These are phyloP conservation scores for Nitzschia sp. DNA, from an alignment of 108 stramenopile species.

Conservation along the genomic window DNA sequence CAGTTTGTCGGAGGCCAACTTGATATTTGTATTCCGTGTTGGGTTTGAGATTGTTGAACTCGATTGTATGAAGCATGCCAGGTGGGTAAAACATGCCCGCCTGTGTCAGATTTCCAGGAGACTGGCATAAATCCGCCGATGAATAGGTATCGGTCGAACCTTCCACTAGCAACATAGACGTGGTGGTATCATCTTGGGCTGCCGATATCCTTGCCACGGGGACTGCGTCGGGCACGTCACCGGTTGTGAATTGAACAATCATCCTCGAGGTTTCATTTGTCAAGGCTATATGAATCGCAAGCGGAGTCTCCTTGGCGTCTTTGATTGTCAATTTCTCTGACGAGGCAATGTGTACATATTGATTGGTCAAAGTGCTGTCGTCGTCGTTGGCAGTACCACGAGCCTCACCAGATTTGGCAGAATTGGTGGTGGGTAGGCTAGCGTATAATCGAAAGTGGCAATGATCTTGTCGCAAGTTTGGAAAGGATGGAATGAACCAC, in stretches of 20 bases:
- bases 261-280: conserved; percentile 36
- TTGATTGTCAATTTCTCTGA: conserved; percentile 18
- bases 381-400: neutral
- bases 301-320: conserved; percentile 34
- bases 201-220: neutral
- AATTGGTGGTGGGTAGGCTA: neutral
- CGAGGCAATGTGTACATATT: conserved; percentile 9
- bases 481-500: conserved; percentile 63
- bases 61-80: conserved; percentile 59
- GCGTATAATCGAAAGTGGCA: conserved; percentile 53
- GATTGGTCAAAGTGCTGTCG: neutral
- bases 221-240: conserved; percentile 11
- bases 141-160: conserved; percentile 60
- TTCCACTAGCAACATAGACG: neutral
- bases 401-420: neutral
- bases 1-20: conserved; percentile 44
- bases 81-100: conserved; percentile 59
- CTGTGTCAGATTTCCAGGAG: conserved; percentile 60
- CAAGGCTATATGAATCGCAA: conserved; percentile 55
- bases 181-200: neutral
- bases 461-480: conserved; percentile 35
- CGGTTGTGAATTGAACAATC: conserved; percentile 64
- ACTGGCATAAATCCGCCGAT: conserved; percentile 68
- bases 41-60: conserved; percentile 42
- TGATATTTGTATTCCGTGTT: conserved; percentile 60